phyloP scores from a whole-genome alignment of 768 basidiomycete species.

The Leccinum variicolor region DNA sequence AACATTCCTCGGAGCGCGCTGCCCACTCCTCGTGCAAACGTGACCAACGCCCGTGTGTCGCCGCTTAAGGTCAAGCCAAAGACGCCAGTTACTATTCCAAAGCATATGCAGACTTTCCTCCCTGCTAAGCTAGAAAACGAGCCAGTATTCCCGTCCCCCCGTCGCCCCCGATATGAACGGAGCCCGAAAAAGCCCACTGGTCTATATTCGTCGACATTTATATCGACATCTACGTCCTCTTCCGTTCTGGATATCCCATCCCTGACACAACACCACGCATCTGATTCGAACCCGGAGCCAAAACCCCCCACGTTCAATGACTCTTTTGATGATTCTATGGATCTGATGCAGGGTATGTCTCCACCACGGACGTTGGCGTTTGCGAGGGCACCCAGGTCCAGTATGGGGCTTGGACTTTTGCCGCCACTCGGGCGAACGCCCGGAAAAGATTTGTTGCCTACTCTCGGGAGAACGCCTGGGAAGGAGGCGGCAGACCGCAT shows the following conservation, averaged over 20 bases:
- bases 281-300: slow-evolving; percentile 42
- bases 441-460: slow-evolving; percentile 45
- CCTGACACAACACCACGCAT: slow-evolving; percentile 32
- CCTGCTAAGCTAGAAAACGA: slow-evolving; percentile 65
- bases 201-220: slow-evolving; percentile 16
- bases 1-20: slow-evolving; percentile 21
- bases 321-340: slow-evolving; percentile 38
- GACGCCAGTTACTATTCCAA: slow-evolving; percentile 50
- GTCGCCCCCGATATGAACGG: slow-evolving; percentile 29
- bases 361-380: slow-evolving; percentile 56
- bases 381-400: slow-evolving; percentile 38
- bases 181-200: slow-evolving; percentile 26
- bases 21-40: slow-evolving; percentile 37
- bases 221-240: slow-evolving; percentile 27
- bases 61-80: slow-evolving; percentile 56
- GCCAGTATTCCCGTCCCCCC: slow-evolving; percentile 43
- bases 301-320: slow-evolving; percentile 33
- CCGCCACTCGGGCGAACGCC: slow-evolving; percentile 60
- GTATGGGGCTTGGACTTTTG: slow-evolving; percentile 29
- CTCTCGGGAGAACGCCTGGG: slow-evolving; percentile 61
- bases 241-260: slow-evolving; percentile 49
- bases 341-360: slow-evolving; percentile 42
- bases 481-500: slow-evolving; percentile 72
- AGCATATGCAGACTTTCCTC: slow-evolving; percentile 59
- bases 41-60: slow-evolving; percentile 35